Evolutionary conservation across 78 protist genomes (phyloP).

Genomic region (Tieghemostelium lacteum): DNA sequence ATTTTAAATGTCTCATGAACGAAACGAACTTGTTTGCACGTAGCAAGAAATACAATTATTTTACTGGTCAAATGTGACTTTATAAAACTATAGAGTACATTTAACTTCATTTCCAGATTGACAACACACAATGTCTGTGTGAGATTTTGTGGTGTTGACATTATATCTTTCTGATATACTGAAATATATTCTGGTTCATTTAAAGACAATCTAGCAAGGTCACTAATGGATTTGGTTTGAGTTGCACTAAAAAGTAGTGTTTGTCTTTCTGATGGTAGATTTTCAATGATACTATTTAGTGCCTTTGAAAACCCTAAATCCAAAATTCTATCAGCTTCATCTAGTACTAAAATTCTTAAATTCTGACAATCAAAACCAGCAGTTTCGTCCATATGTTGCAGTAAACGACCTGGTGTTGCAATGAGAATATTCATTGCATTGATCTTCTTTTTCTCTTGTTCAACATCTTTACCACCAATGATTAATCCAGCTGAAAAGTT

Average conservation of each 20-base stretch:
- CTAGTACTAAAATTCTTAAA: constrained; percentile 93
- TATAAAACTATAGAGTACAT: constrained; percentile 89
- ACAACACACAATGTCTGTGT: constrained; percentile 68
- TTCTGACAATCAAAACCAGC: constrained; percentile 73
- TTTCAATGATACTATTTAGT: constrained; percentile 88
- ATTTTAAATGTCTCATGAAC: constrained; percentile 83
- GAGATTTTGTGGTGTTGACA: constrained; percentile 82
- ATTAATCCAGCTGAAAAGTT: constrained; percentile 93
- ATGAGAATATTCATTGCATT: constrained; percentile 93
- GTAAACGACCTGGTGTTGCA: constrained; percentile 98
- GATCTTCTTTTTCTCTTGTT: constrained; percentile 72
- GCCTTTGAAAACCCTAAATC: constrained; percentile 95
- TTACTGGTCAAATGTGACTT: constrained; percentile 89
- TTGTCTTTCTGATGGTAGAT: constrained; percentile 89
- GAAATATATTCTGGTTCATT: constrained; percentile 90
- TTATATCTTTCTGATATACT: constrained; percentile 71
- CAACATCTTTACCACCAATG: constrained; percentile 94
- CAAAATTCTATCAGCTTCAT: constrained; percentile 98
- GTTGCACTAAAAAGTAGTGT: constrained; percentile 98
- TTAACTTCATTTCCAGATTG: constrained; percentile 87
- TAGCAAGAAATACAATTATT: constrained; percentile 93
- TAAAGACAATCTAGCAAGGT: constrained; percentile 88
- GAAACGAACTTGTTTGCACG: constrained; percentile 97
- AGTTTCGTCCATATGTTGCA: constrained; percentile 98
- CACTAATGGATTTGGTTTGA: constrained; percentile 90